Evolutionary conservation across 2,329 filamentous ascomycete genomes (phyloP).

Genomic region (Aspergillus amoenus): DNA sequence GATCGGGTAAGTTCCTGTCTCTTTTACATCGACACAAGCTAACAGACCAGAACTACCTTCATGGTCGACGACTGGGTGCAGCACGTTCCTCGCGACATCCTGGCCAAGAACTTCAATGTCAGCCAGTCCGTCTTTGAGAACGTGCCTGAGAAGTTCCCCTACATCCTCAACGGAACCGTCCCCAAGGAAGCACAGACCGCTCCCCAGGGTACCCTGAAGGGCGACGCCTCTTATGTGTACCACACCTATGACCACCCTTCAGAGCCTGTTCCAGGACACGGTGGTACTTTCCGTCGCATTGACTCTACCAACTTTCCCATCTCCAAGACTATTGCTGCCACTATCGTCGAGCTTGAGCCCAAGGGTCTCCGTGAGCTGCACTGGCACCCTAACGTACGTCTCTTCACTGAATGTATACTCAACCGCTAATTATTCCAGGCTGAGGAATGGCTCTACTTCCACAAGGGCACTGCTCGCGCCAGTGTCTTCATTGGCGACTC

Average conservation of each 20-base stretch:
- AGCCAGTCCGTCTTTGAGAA: constrained; percentile 59
- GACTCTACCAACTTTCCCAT: constrained; percentile 68
- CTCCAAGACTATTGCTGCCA: constrained; percentile 64
- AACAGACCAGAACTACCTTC: constrained; percentile 61
- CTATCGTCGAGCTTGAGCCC: constrained; percentile 64
- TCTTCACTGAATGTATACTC: no score
- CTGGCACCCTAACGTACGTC: constrained; percentile 66
- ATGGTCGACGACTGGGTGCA: constrained; percentile 66
- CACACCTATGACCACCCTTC: constrained; percentile 56
- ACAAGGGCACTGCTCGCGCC: constrained; percentile 60
- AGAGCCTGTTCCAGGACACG: constrained; percentile 56
- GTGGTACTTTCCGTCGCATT: constrained; percentile 61
- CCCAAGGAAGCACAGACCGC: constrained; percentile 46
- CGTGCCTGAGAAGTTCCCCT: constrained; percentile 59
- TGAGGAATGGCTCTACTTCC: constrained; percentile 73
- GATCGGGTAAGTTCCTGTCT: constrained; percentile 47
- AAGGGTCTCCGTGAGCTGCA: constrained; percentile 65
- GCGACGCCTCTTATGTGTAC: constrained; percentile 64
- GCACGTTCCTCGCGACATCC: constrained; percentile 62
- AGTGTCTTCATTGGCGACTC: constrained; percentile 64
- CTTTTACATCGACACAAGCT: neutral
- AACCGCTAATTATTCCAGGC: neutral
- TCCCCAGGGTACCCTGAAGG: constrained; percentile 51
- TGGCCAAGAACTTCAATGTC: constrained; percentile 68
- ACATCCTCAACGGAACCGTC: constrained; percentile 60